These are phyloP conservation scores for Sinapis alba DNA, from an alignment of 441 rosid species.

Conservation along the genomic window DNA sequence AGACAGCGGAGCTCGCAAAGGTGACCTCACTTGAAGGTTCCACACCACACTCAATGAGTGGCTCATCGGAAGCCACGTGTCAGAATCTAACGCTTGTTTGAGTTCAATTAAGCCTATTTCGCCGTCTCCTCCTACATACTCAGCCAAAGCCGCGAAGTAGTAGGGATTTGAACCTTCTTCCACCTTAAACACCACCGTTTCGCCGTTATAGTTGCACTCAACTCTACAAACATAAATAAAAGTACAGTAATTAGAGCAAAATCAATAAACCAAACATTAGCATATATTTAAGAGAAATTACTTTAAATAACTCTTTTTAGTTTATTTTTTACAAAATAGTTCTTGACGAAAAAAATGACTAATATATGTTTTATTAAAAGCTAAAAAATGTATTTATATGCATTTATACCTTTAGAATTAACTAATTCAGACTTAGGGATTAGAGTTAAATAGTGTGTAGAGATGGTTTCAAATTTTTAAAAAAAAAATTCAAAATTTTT, in stretches of 20 bases:
- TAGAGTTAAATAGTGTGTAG: too few relatives aligned
- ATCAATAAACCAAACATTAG: neutral
- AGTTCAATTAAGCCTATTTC: slow-evolving; percentile 49
- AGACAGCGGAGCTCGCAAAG: slow-evolving; percentile 61
- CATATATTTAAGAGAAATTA: too few relatives aligned
- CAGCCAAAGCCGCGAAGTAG: slow-evolving; percentile 57
- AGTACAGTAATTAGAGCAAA: neutral
- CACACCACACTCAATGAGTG: slow-evolving; percentile 74
- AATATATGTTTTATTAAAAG: too few relatives aligned
- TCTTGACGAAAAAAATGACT: too few relatives aligned
- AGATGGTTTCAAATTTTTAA: too few relatives aligned
- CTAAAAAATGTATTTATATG: too few relatives aligned
- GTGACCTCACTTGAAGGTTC: slow-evolving; percentile 53
- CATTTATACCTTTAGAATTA: too few relatives aligned
- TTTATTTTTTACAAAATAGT: too few relatives aligned
- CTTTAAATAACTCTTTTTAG: too few relatives aligned
- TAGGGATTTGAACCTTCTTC: slow-evolving; percentile 56
- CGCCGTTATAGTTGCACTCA: slow-evolving; percentile 57
- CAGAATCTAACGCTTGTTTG: slow-evolving; percentile 51
- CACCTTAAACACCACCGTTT: slow-evolving; percentile 49
- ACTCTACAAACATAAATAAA: slow-evolving; percentile 45
- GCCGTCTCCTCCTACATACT: slow-evolving; percentile 61
- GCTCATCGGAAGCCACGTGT: slow-evolving; percentile 61
- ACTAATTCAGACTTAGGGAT: too few relatives aligned
- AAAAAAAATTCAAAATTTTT: too few relatives aligned